Conservation (phyloP, 768 basidiomycete genomes). For the Crepidotus variabilis region DNA sequence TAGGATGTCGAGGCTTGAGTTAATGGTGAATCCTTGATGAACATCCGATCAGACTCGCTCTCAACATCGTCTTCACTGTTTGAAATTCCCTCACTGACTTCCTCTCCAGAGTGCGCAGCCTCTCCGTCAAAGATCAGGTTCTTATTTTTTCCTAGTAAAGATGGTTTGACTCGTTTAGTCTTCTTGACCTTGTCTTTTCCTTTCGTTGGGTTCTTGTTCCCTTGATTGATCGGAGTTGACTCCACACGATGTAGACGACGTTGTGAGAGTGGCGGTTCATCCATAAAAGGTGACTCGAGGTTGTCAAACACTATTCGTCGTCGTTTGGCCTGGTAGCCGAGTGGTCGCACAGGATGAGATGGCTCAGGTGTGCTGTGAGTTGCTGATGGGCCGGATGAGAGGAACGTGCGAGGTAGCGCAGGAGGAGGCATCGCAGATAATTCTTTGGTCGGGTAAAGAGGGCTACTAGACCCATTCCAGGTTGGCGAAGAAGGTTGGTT, state of each 20-base stretch:
- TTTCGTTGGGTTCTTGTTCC: constrained; percentile 7
- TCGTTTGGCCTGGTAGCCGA: constrained; percentile 16
- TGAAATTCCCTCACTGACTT: constrained; percentile 61
- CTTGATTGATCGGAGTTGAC: constrained; percentile 23
- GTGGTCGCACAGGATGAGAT: constrained; percentile 25
- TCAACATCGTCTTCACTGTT: constrained; percentile 52
- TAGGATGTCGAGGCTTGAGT: constrained; percentile 73
- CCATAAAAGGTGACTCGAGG: constrained; percentile 26
- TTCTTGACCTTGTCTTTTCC: constrained; percentile 10
- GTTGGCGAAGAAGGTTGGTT: neutral
- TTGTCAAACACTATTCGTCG: constrained; percentile 28
- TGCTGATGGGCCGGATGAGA: constrained; percentile 5
- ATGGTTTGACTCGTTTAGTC: constrained; percentile 20
- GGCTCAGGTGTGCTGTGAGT: constrained; percentile 17
- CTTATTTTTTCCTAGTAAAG: constrained; percentile 20
- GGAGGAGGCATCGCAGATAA: constrained; percentile 26
- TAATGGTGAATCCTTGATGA: constrained; percentile 57
- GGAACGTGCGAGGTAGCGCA: constrained; percentile 14
- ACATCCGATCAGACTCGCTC: constrained; percentile 64
- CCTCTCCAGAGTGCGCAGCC: constrained; percentile 80
- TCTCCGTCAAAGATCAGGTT: constrained; percentile 59
- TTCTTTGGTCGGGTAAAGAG: constrained; percentile 10
- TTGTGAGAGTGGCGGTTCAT: constrained; percentile 26
- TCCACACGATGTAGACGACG: constrained; percentile 34
- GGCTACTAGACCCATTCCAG: constrained; percentile 5